Conservation (phyloP, 2,329 filamentous ascomycete genomes). For the Diaporthe caulivora region DNA sequence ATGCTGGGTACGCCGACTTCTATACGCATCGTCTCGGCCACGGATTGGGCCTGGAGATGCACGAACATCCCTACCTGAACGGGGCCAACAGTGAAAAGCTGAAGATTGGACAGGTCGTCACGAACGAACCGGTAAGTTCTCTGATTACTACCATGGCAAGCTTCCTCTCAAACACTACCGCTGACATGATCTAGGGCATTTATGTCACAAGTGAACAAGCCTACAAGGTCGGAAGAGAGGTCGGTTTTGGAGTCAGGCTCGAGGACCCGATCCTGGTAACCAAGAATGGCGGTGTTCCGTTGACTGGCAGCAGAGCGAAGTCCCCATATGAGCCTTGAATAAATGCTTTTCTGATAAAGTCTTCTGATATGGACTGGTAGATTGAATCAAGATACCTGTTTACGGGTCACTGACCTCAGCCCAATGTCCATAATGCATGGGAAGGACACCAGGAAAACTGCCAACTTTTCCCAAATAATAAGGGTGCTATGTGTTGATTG, state of each 20-base stretch:
- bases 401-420: neutral
- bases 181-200: conserved; percentile 42
- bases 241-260: conserved; percentile 46
- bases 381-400: neutral
- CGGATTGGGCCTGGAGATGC: conserved; percentile 46
- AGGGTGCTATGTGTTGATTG: neutral
- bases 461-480: neutral
- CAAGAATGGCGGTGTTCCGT: conserved; percentile 44
- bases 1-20: conserved; percentile 44
- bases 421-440: neutral
- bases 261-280: conserved; percentile 48
- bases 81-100: conserved; percentile 47
- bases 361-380: neutral
- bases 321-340: conserved; percentile 47
- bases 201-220: conserved; percentile 49
- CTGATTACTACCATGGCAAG: too few species aligned
- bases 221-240: conserved; percentile 41
- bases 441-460: neutral
- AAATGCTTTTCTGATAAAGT: neutral
- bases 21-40: conserved; percentile 48
- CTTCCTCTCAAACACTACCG: neutral
- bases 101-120: conserved; percentile 44
- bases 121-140: conserved; percentile 47
- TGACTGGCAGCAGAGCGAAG: conserved; percentile 45
- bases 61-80: conserved; percentile 49